Evolutionary conservation across 1,284 basidiomycete species (phyloP), one percentile per base, ranked within the genome.

Genomic region (Naganishia liquefaciens): DNA sequence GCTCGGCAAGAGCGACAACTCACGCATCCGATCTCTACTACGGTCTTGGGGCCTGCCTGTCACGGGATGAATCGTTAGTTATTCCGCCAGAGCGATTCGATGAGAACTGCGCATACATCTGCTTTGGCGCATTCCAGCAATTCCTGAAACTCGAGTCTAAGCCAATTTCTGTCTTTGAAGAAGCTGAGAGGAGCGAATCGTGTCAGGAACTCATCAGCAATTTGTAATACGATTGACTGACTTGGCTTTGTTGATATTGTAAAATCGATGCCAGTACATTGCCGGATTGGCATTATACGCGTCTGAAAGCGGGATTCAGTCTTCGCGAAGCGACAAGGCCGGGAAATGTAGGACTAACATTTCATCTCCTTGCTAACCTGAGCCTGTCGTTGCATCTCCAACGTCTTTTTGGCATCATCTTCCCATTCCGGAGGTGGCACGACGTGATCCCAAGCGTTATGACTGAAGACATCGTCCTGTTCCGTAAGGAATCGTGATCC

Each of bases 91-190:
- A 15, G 15, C 28, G 10, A 44, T n/a, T 28, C 3, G 40, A 19
- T 19, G 47, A 47, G 33, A 25, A 46, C 43, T n/a, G 28, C 13
- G 74, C 81, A 63, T 73, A 90, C 90, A 71, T 89, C 84, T 4
- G 84, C 78, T 70, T 87, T 82, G 13, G 88, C 84, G 11, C 88
- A 87, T 23, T 82, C 82, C 25, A 89, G 81, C 21, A 96, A 82
- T 73, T 94, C 91, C 0, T 89, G 90, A 73, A 96, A 97, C 77
- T 97, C 93, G 42, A 91, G 86, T 70, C 89, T 86, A n/a, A 96
- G 81, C 93, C 93, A 97, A 81, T 91, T 89, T 60, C 93, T 83
- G 78, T 96, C 87, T 54, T 89, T 88, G 82, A 97, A 97, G 80
- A 97, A 97, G 69, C 91, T 92, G 80, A 83, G 10, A 33, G 17